A percentile compares a stretch with the other conserved stretches of the same genome.
Evolutionary conservation across 1,284 basidiomycete genomes (phyloP).

Genomic region (Cryptococcus jaspeensis): DNA sequence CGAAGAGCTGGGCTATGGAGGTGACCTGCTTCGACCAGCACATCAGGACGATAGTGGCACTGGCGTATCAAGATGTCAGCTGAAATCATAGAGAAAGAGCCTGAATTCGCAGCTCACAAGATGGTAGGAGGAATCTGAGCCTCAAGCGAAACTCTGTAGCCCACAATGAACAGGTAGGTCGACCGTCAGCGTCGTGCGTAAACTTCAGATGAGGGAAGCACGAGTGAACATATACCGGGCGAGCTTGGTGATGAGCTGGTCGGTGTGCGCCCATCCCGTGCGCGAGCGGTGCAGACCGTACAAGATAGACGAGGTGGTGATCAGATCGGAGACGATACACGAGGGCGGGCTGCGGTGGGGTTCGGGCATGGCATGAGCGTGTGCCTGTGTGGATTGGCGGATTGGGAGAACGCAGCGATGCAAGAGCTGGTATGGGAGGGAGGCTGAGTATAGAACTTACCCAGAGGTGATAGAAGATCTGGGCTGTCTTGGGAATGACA

Average conservation of each 20-base stretch:
- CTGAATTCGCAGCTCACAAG: slow-evolving; percentile 2
- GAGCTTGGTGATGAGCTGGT: slow-evolving; percentile 9
- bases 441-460: too few species aligned
- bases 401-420: background rate
- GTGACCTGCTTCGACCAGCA: background rate
- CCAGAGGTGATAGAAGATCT: slow-evolving; percentile 18
- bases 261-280: slow-evolving; percentile 11
- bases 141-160: slow-evolving; percentile 11
- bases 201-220: too few species aligned
- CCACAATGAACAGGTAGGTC: background rate
- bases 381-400: too few species aligned
- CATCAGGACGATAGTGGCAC: background rate
- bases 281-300: slow-evolving; percentile 13
- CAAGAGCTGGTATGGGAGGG: too few species aligned
- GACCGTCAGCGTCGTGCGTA: background rate
- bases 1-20: background rate
- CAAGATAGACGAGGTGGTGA: slow-evolving; percentile 16
- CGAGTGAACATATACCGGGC: slow-evolving; percentile 7
- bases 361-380: background rate
- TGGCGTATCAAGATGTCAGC: background rate
- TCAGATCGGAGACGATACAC: slow-evolving; percentile 14
- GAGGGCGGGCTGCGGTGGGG: slow-evolving; percentile 7
- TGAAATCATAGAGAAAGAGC: background rate
- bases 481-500: slow-evolving; percentile 2
- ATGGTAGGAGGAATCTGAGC: slow-evolving; percentile 17